These are phyloP conservation scores for Aspergillus oerlinghausenensis DNA, from an alignment of 2,329 filamentous ascomycete species.

Conservation along the genomic window DNA sequence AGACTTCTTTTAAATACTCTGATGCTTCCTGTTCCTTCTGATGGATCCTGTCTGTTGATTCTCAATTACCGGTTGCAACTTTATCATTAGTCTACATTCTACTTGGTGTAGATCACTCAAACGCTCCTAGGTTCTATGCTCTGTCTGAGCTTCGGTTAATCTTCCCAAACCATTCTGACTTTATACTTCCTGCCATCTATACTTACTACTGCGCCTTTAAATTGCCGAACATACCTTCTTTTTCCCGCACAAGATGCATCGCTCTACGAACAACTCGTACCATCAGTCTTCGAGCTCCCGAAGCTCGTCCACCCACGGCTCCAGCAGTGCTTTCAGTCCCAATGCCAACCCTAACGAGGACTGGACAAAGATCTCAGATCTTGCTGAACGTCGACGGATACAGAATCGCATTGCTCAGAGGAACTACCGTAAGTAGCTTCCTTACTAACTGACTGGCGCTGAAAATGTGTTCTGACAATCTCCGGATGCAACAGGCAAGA, in stretches of 20 bases:
- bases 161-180: not conserved
- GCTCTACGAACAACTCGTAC: slow-evolving; percentile 25
- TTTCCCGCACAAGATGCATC: slow-evolving; percentile 28
- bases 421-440: slow-evolving; percentile 73
- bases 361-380: slow-evolving; percentile 98
- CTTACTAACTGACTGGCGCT: not conserved
- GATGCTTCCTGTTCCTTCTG: slow-evolving; percentile 9
- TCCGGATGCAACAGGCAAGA: slow-evolving; percentile 49
- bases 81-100: not conserved
- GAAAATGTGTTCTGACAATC: not conserved
- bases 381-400: slow-evolving; percentile 88
- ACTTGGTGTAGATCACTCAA: not conserved
- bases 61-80: not conserved
- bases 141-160: not conserved
- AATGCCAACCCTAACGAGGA: slow-evolving; percentile 95
- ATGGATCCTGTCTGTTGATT: slow-evolving; percentile 8
- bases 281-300: slow-evolving; percentile 44
- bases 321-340: slow-evolving; percentile 90
- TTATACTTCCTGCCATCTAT: not conserved
- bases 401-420: slow-evolving; percentile 97
- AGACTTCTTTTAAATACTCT: slow-evolving; percentile 16
- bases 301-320: slow-evolving; percentile 68
- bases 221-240: not conserved
- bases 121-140: not conserved
- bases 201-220: not conserved